These are phyloP conservation scores for Salix koriyanagi DNA, from an alignment of 345 rosid species.

Conservation along the genomic window DNA sequence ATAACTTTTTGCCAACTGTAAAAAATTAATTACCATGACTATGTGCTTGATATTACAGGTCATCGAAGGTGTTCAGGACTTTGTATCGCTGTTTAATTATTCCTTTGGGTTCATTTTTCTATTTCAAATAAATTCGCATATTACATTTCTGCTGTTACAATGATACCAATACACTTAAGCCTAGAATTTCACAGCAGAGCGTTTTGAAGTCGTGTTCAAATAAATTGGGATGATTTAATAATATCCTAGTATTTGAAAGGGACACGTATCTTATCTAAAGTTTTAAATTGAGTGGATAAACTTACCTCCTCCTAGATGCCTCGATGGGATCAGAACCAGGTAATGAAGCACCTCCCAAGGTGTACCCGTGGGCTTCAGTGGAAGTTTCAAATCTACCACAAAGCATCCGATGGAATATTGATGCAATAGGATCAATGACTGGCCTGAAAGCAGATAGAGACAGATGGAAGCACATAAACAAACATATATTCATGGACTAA, in stretches of 20 bases:
- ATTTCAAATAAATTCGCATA: neutral
- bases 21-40: neutral
- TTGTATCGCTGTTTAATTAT: neutral
- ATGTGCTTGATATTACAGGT: neutral
- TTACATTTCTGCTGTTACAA: neutral
- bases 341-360: conserved; percentile 59
- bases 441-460: conserved; percentile 46
- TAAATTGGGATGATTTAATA: neutral
- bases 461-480: conserved; percentile 4
- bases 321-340: conserved; percentile 96
- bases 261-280: neutral
- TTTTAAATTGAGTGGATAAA: neutral
- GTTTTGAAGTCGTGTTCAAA: neutral
- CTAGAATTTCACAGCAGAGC: neutral
- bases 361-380: conserved; percentile 44
- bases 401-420: conserved; percentile 71
- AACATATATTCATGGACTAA: neutral
- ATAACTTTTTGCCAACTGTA: neutral
- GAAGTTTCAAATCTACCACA: conserved; percentile 67
- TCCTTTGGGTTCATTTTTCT: neutral
- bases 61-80: neutral
- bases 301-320: conserved; percentile 92
- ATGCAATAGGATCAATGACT: conserved; percentile 74
- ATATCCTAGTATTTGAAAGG: neutral
- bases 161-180: neutral